These are phyloP conservation scores for Colletotrichum higginsianum DNA, from an alignment of 2,329 filamentous ascomycete genomes.

Conservation along the genomic window DNA sequence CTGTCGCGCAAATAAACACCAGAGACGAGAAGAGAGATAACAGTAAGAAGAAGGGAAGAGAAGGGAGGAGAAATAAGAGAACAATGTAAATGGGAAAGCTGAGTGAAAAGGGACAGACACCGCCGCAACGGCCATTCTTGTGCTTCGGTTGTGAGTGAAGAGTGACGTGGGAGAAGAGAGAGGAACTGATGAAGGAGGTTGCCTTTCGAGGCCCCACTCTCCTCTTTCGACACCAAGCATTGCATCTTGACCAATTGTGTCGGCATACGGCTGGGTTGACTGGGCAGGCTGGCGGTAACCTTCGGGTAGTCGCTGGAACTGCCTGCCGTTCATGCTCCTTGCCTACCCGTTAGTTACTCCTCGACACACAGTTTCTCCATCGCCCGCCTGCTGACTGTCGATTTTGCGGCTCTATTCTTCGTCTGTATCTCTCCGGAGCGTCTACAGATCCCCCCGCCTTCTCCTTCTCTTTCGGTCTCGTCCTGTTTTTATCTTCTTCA, in stretches of 20 bases:
- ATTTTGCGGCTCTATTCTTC: neutral
- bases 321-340: too few species aligned
- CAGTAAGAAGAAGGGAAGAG: neutral
- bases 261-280: neutral
- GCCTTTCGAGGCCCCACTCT: constrained; percentile 30
- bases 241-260: constrained; percentile 13
- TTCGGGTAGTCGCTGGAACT: too few species aligned
- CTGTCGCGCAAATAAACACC: neutral
- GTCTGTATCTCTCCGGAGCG: neutral
- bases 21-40: neutral
- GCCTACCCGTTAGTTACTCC: neutral
- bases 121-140: neutral
- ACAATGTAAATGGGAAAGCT: too few species aligned
- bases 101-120: too few species aligned
- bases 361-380: constrained; percentile 19
- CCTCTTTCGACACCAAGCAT: constrained; percentile 34
- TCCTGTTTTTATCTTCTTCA: neutral
- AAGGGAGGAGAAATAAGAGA: neutral
- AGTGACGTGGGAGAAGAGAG: neutral
- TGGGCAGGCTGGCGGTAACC: neutral
- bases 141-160: neutral
- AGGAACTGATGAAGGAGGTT: neutral
- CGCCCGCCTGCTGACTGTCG: constrained; percentile 14
- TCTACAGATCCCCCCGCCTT: neutral
- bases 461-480: neutral